Evolutionary conservation across 352 stramenopile species (phyloP).

Genomic region (Pythium oligandrum): DNA sequence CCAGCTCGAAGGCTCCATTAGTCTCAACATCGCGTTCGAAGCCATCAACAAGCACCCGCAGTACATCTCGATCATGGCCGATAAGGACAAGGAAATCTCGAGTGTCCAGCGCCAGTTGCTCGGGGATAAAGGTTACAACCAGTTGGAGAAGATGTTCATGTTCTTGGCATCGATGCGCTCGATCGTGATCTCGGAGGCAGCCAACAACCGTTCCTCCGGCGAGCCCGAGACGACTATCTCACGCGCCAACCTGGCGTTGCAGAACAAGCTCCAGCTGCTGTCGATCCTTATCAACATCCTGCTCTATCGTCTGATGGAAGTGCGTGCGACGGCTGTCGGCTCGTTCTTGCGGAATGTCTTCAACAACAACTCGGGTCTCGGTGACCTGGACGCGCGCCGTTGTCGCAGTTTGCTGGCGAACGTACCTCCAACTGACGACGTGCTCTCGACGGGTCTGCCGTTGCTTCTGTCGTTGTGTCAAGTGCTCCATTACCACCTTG

Average conservation of each 20-base stretch:
- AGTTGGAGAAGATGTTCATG: constrained; percentile 83
- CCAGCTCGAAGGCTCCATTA: constrained; percentile 61
- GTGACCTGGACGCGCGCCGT: constrained; percentile 31
- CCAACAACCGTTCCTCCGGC: neutral
- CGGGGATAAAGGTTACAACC: constrained; percentile 85
- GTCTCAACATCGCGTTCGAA: constrained; percentile 81
- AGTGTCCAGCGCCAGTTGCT: constrained; percentile 66
- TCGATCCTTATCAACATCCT: constrained; percentile 84
- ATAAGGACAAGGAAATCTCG: constrained; percentile 22
- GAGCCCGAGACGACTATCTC: constrained; percentile 20
- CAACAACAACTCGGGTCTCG: constrained; percentile 31
- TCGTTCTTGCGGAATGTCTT: constrained; percentile 46
- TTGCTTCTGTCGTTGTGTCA: constrained; percentile 77
- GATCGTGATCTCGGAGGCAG: constrained; percentile 48
- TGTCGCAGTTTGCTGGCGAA: constrained; percentile 41
- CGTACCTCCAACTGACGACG: constrained; percentile 50
- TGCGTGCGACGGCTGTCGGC: constrained; percentile 38
- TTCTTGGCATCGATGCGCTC: constrained; percentile 78
- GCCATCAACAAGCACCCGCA: constrained; percentile 71
- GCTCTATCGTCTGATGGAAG: constrained; percentile 69
- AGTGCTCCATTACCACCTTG: constrained; percentile 82
- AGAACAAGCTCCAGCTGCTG: constrained; percentile 82
- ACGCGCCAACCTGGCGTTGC: constrained; percentile 64
- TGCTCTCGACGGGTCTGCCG: constrained; percentile 65
- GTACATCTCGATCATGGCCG: constrained; percentile 74